Evolutionary conservation across 1,139 yeast genomes (phyloP), one percentile per base, ranked within the genome.

Genomic region (Protomyces arabidopsidicola): DNA sequence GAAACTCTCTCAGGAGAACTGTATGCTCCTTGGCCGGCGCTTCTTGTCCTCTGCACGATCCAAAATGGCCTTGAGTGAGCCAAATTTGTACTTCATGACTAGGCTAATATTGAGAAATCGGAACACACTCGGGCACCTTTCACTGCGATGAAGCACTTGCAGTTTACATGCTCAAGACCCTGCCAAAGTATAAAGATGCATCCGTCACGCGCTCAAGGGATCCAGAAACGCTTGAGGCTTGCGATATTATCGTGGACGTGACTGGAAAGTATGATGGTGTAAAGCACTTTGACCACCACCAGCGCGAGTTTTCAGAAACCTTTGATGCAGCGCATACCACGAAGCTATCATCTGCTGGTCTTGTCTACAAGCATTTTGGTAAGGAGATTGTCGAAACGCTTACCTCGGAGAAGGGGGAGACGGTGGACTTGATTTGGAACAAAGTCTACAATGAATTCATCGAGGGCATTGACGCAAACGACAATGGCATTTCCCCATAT

Each of bases 121-220:
- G 62, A 8, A 58, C 62, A 14, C 70, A 69, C 73, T 88, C 95
- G 54, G 98, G 98, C 8, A 82, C 91, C 0, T 93, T 93, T 80
- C 98, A 93, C 72, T 98, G 98, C 22, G 98, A 93, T 75, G 98
- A 93, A 75, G 86, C 96, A n/a, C 81, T 95, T 66, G 98, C 98
- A 1, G 97, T 91, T 2, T 91, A 82, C 75, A 85, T 93, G 87
- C 79, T 93, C 66, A 84, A 82, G 71, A 78, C 84, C 35, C 78
- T 93, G 61, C 96, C 97, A 2, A 80, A 82, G 73, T 93, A 75
- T 75, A 73, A 82, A 64, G 80, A 84, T 66, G 86, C 96, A 14
- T 80, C 79, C 64, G 79, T 93, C 39, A 82, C 89, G 24, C 84
- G 98, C 74, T 87, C 97, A 3, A 83, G 98, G 77, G 86, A 86